Evolutionary conservation across 208 protist genomes (phyloP).

Genomic region (Leishmania martiniquensis): DNA sequence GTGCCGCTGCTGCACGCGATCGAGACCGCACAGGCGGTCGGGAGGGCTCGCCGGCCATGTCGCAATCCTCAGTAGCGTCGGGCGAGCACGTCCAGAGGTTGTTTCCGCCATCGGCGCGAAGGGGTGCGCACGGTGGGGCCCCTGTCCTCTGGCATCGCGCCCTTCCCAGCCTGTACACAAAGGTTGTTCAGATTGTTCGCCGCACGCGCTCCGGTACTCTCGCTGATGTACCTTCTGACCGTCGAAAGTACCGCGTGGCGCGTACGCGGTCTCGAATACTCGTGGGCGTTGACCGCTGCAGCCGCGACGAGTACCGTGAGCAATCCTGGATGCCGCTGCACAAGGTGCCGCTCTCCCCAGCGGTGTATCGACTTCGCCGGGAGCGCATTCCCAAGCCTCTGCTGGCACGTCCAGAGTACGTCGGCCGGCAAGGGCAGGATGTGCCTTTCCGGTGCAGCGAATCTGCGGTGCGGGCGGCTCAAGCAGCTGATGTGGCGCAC

Average conservation of each 20-base stretch:
- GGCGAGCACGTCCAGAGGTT: not conserved
- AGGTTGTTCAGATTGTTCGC: conserved; percentile 14
- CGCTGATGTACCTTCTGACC: not conserved
- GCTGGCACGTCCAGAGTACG: conserved; percentile 3
- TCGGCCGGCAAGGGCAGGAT: not conserved
- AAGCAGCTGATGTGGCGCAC: conserved; percentile 14
- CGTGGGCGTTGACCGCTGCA: conserved; percentile 22
- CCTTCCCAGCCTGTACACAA: conserved; percentile 20
- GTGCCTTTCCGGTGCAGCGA: not conserved
- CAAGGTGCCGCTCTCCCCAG: conserved; percentile 17
- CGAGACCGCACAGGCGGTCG: not conserved
- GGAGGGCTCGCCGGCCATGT: not conserved
- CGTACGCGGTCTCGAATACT: not conserved
- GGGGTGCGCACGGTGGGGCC: conserved; percentile 15
- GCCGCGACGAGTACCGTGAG: conserved; percentile 19
- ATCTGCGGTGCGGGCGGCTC: not conserved
- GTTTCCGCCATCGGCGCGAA: conserved; percentile 6
- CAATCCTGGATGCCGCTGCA: conserved; percentile 12
- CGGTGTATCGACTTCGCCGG: conserved; percentile 19
- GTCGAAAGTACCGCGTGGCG: not conserved
- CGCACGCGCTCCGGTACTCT: not conserved
- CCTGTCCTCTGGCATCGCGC: conserved; percentile 26
- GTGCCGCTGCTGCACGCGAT: not conserved
- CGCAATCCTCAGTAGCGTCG: conserved; percentile 3
- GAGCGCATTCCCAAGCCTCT: conserved; percentile 25